Base-by-base conservation (phyloP, 257 asterid genomes). In the Cynanchum wilfordii region DNA sequence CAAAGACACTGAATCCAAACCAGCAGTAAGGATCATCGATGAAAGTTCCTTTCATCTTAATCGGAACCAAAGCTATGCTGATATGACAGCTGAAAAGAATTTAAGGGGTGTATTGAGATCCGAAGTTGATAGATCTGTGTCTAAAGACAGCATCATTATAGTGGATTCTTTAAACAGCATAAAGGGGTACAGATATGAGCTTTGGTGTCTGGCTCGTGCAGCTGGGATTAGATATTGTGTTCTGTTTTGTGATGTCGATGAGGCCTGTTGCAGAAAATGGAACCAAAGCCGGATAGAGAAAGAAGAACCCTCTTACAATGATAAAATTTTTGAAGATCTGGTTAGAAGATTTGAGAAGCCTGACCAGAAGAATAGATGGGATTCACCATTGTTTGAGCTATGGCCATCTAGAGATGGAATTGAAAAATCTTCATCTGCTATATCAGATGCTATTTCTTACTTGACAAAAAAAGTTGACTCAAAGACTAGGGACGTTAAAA, bases 161-260 rank as follows among this genome's bases (percentile, higher is more conserved):
- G 96, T 95, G 50, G 99, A 95, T 82, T 95, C 98, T 17, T 80
- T 95, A 52, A 95, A 95, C 87, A 92, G 83, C 94, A 95, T 95
- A 72, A 95, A 95, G 84, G 99, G 99, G 54, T 95, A 95, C 77
- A 90, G 98, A 74, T 95, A 95, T 5, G 99, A 95, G 85, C 82
- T 95, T 10, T 95, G 98, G 99, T 95, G 99, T 75, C 76, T 95
- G 79, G 99, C 99, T 72, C 96, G 99, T 3, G 94, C 97, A 66
- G 91, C 96, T 3, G 98, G 99, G 72, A 90, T 88, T 19, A 84
- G 99, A 76, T 92, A 92, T 33, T 95, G 98, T 71, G 96, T 95
- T 36, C 73, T 95, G 15, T 91, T 89, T 75, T 90, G 98, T 74
- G 96, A 95, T 25, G 86, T 80, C 10, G 96, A 84, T 15, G 89